Base-by-base conservation (phyloP, 495 filamentous ascomycete species). In the Aspergillus diversus region DNA sequence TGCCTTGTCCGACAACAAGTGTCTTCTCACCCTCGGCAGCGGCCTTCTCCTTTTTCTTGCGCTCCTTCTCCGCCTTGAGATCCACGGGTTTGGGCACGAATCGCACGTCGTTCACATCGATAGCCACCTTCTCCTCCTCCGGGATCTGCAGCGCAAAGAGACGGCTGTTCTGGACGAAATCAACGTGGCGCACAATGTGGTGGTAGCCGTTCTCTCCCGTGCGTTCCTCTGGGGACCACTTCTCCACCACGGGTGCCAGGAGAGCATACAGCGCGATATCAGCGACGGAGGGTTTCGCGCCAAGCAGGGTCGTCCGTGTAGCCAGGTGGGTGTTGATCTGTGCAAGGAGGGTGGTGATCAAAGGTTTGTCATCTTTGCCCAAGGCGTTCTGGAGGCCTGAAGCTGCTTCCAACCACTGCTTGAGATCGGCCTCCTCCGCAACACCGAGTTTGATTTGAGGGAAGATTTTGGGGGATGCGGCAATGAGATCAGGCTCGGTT, bases 111-210 rank as follows among this genome's bases (percentile, higher is more conserved):
- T 90, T 86, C 57, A 86, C 73, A 69, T 98, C 88, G 57, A 99
- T 84, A 64, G 76, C 76, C 66, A 98, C 80, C 81, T 95, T 97
- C 72, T 97, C 90, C 60, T 80, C 82, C 49, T 89, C 87, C 54
- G 81, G 77, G 55, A 97, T 77, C 61, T 82, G 83, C 60, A 97
- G 81, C 7, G 85, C 85, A 68, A 97, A 96, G 51, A 93, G 61
- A 1, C 86, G 83, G 53, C 90, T 86, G 78, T 96, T 97, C 80
- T 99, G 95, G 60, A 99, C 90, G 71, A 97, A 97, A 75, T 97
- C 95, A 66, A 97, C 76, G 69, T 89, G 90, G 37, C 95, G 92
- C 37, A 99, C 92, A 67, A 97, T 90, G 74, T 98, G 87, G 68
- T 95, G 92, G 72, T 87, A 90, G 58, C 95, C 95, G 51, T 92